Percentiles rank a stretch among this genome's conserved stretches.
These are phyloP conservation scores for Delonix regia DNA, from an alignment of 306 rosid species.

Conservation along the genomic window DNA sequence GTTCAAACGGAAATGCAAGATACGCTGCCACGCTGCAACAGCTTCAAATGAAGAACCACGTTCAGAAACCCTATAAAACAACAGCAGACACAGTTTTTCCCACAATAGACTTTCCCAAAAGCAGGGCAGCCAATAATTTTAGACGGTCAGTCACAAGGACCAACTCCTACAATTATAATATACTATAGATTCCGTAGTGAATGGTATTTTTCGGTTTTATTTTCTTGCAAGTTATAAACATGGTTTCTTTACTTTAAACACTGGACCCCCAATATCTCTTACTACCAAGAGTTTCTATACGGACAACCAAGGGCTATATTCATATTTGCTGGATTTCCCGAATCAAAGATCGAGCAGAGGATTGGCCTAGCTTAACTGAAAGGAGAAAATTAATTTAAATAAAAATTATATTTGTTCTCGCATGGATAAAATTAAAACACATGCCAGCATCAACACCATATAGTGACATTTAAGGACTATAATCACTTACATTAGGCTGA, in stretches of 20 bases:
- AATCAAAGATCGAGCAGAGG: background rate
- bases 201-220: background rate
- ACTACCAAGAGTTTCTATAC: background rate
- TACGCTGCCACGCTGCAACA: background rate
- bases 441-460: constrained; percentile 8
- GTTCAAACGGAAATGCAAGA: background rate
- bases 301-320: background rate
- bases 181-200: background rate
- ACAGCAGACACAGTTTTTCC: background rate
- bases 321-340: background rate
- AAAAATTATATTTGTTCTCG: constrained; percentile 9
- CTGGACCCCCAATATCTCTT: constrained; percentile 4
- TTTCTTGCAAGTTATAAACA: background rate
- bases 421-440: constrained; percentile 10
- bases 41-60: background rate
- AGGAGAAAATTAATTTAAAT: constrained; percentile 2
- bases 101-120: background rate
- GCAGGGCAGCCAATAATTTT: background rate
- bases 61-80: background rate
- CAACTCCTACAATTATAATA: background rate
- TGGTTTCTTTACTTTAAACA: constrained; percentile 15
- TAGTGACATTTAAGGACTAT: constrained; percentile 5
- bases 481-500: constrained; percentile 82
- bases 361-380: background rate
- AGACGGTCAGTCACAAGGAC: background rate